Conservation (phyloP, 2,329 filamentous ascomycete species). For the Raffaelea ambrosiae region DNA sequence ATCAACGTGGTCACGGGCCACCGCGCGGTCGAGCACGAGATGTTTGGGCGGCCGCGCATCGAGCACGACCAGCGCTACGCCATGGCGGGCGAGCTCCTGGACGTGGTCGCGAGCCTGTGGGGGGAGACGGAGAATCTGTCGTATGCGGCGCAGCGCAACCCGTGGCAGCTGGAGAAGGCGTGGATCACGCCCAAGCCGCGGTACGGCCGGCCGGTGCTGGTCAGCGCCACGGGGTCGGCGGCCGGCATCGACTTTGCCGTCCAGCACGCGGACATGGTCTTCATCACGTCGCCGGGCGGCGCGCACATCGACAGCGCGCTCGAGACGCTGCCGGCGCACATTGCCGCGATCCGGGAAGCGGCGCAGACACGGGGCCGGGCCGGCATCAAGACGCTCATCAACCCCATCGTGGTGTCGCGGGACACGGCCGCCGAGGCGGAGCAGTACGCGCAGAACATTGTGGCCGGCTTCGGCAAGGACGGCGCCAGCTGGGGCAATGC, state of each 20-base stretch:
- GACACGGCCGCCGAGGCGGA: conserved; percentile 16
- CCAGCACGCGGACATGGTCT: conserved; percentile 15
- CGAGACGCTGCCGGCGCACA: conserved; percentile 16
- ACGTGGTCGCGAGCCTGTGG: conserved; percentile 17
- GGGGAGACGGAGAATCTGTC: conserved; percentile 15
- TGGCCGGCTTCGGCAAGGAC: conserved; percentile 4
- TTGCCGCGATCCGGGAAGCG: conserved; percentile 14
- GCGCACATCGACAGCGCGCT: conserved; percentile 15
- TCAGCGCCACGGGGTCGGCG: conserved; percentile 15
- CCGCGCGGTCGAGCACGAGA: conserved; percentile 15
- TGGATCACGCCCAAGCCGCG: conserved; percentile 17
- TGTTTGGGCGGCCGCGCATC: conserved; percentile 17
- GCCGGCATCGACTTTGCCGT: conserved; percentile 16
- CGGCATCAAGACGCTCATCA: conserved; percentile 14
- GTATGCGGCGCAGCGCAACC: conserved; percentile 13
- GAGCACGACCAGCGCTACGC: conserved; percentile 17
- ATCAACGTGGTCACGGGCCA: conserved; percentile 19
- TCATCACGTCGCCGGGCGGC: conserved; percentile 16
- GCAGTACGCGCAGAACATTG: conserved; percentile 13
- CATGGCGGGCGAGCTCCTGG: conserved; percentile 16
- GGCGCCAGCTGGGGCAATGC: not conserved
- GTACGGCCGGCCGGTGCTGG: conserved; percentile 14
- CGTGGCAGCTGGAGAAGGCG: conserved; percentile 14
- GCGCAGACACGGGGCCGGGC: conserved; percentile 12
- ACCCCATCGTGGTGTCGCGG: conserved; percentile 14